These are phyloP conservation scores for Dendrocalamus sinicus DNA, from an alignment of 176 grass and related monocot species.

Conservation along the genomic window DNA sequence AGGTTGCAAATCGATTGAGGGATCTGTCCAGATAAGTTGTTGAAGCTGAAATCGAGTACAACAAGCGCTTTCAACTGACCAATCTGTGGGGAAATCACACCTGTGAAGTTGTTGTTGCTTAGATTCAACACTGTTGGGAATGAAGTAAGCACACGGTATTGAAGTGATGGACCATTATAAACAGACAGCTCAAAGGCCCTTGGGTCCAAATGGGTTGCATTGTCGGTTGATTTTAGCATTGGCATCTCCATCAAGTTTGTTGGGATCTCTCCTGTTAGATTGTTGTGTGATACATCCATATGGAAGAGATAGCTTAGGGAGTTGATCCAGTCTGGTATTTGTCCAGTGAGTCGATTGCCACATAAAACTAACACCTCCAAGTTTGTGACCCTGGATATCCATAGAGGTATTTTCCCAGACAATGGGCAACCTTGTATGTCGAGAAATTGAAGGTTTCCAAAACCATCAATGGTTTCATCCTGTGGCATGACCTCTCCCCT, in stretches of 20 bases:
- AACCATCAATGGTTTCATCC: slow-evolving; percentile 6
- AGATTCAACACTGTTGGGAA: slow-evolving; percentile 5
- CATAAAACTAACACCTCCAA: slow-evolving; percentile 25
- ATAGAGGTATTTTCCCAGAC: slow-evolving; percentile 37
- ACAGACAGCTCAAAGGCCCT: slow-evolving; percentile 21
- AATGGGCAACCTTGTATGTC: background rate
- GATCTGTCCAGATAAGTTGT: no score
- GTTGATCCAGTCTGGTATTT: slow-evolving; percentile 37
- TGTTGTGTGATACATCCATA: slow-evolving; percentile 47
- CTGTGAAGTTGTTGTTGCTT: background rate
- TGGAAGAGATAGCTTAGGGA: slow-evolving; percentile 1
- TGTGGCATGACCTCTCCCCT: slow-evolving; percentile 15
- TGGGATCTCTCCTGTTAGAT: slow-evolving; percentile 35
- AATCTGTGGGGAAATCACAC: background rate
- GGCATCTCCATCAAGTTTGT: background rate
- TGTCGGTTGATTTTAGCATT: background rate
- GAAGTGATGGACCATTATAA: background rate
- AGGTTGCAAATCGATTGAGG: no score
- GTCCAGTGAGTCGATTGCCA: slow-evolving; percentile 18
- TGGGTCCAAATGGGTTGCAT: background rate
- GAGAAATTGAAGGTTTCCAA: slow-evolving; percentile 14
- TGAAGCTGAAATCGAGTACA: no score
- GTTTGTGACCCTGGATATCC: slow-evolving; percentile 46
- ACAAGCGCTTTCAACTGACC: background rate
- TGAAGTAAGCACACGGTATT: background rate